phyloP scores from a whole-genome alignment of 345 rosid genomes.

The Geranium rotundifolium region DNA sequence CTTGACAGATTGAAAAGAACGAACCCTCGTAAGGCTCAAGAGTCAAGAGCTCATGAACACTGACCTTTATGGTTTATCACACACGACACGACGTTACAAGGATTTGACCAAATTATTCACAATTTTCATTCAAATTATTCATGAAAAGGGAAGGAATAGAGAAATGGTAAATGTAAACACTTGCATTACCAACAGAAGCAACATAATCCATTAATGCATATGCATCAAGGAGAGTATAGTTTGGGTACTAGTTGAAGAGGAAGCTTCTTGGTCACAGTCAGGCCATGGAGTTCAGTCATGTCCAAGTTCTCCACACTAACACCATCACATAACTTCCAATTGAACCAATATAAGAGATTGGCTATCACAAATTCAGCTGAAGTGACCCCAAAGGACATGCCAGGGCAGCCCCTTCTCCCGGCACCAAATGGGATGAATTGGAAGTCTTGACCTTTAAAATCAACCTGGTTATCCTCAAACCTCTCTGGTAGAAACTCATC shows the following conservation, averaged over 20 bases:
- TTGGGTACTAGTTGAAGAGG: neutral
- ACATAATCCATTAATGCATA: no score
- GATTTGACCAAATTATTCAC: no score
- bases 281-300: neutral
- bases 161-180: no score
- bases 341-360: constrained; percentile 15
- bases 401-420: constrained; percentile 28
- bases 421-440: constrained; percentile 19
- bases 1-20: no score
- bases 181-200: no score
- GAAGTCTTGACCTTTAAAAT: constrained; percentile 15
- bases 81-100: no score
- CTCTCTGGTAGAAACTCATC: constrained; percentile 18
- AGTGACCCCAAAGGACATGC: constrained; percentile 8
- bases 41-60: no score
- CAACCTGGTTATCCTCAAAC: constrained; percentile 11
- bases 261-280: neutral
- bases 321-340: constrained; percentile 13
- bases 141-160: no score
- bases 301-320: constrained; percentile 10
- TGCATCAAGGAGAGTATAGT: neutral
- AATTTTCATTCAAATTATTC: no score
- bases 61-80: no score
- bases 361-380: constrained; percentile 13
- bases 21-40: no score